phyloP scores from a whole-genome alignment of 192 early-diverging fungal species.

The Pilobolus umbonatus region DNA sequence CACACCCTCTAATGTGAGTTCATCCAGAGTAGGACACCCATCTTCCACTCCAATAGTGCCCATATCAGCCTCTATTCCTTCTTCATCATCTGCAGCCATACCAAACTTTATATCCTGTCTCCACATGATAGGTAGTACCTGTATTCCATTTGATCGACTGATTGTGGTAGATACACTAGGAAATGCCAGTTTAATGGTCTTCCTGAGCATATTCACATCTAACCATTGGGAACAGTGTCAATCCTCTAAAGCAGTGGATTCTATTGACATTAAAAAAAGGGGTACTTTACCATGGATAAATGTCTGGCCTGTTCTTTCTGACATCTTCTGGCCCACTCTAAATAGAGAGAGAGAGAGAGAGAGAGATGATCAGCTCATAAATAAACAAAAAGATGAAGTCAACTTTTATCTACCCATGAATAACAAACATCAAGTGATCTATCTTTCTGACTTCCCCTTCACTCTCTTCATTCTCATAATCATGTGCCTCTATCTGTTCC shows the following conservation, averaged over 20 bases:
- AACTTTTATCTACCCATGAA: slow-evolving; percentile 57
- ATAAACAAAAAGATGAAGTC: not conserved
- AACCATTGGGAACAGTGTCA: not conserved
- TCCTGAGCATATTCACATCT: slow-evolving; percentile 69
- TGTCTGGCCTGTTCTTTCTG: slow-evolving; percentile 46
- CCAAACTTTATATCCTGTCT: slow-evolving; percentile 75
- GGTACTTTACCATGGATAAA: slow-evolving; percentile 48
- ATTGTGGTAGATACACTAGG: slow-evolving; percentile 10
- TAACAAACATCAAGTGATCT: slow-evolving; percentile 75
- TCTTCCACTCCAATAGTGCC: slow-evolving; percentile 50
- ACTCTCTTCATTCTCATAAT: slow-evolving; percentile 44
- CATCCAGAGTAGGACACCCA: slow-evolving; percentile 60
- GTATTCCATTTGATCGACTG: slow-evolving; percentile 47
- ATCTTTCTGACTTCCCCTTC: slow-evolving; percentile 64
- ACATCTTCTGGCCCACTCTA: slow-evolving; percentile 78
- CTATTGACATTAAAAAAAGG: too few relatives aligned
- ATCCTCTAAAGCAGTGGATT: not conserved
- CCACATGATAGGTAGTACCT: slow-evolving; percentile 83
- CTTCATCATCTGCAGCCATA: slow-evolving; percentile 52
- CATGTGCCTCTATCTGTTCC: slow-evolving; percentile 43
- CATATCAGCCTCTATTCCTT: slow-evolving; percentile 49
- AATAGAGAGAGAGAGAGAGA: slow-evolving; percentile 5
- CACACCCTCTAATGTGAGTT: slow-evolving; percentile 78
- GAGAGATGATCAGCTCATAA: not conserved
- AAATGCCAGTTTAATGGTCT: slow-evolving; percentile 57